Base-by-base conservation (phyloP, 495 filamentous ascomycete genomes). In the Cryomyces minteri region DNA sequence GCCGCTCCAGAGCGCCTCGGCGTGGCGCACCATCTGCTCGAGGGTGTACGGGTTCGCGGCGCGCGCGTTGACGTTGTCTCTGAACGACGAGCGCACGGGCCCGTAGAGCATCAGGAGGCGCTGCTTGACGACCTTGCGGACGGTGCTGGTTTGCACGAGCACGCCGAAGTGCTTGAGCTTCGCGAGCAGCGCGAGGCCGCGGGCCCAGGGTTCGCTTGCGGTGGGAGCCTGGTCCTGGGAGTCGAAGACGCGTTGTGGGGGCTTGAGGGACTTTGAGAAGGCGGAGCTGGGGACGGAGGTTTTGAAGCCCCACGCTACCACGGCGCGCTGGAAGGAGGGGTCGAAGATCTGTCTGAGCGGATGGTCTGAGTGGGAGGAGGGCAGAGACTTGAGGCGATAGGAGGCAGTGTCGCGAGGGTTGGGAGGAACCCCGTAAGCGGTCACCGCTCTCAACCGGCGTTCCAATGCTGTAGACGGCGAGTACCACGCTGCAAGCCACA, bases 241-340 rank as follows among this genome's bases (percentile, higher is more conserved):
- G 14, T 46, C 44, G 31, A 51, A 44, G 4, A 37, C 43, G 33
- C 49, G 51, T 6, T 48, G 46, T 30, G 43, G 41, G 31, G 45
- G 51, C 2, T 53, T 44, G 42, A 42, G 18, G 18, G 2, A 2
- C 18, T 25, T 25, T 25, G 18, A 25, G 18, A 25, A 25, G 18
- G 18, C 18, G 18, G 18, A 25, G 18, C 18, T 25, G 18, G 18
- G 18, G 6, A 59, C 58, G 14, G 65, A 51, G 0, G 51, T 55
- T 37, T 63, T 66, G 55, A 79, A 79, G 4, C 74, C 73, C 74
- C 74, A 78, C n/a, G 63, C 55, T 31, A 79, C 65, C 36, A 78
- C 63, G 9, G 70, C 71, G 31, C 61, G 61, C 53, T 72, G 71
- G 51, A 73, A 63, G 5, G 58, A 48, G 0, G 47, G 54, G 12